These are phyloP conservation scores for Botrytis squamosa DNA, from an alignment of 2,329 filamentous ascomycete species.

Conservation along the genomic window DNA sequence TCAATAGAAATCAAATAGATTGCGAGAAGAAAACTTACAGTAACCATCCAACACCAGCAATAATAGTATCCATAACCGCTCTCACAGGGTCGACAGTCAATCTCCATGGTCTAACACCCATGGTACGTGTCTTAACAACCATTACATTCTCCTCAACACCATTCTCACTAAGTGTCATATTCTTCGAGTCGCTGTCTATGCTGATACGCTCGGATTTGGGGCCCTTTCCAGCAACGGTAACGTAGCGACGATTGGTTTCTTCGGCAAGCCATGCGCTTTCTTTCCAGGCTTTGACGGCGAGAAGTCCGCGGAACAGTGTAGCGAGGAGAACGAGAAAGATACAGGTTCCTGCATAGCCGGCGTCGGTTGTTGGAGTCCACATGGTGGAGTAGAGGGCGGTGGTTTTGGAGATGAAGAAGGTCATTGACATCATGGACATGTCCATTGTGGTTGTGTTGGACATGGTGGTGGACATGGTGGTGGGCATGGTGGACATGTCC, in stretches of 20 bases:
- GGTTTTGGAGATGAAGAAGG: constrained; percentile 62
- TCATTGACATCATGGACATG: constrained; percentile 50
- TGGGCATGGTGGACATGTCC: constrained; percentile 21
- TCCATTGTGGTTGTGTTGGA: constrained; percentile 51
- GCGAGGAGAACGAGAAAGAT: constrained; percentile 84
- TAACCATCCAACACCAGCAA: constrained; percentile 77
- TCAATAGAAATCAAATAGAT: constrained; percentile 18
- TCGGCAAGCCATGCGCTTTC: constrained; percentile 65
- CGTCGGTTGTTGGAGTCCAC: constrained; percentile 72
- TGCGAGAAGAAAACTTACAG: constrained; percentile 60
- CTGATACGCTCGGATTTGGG: constrained; percentile 33
- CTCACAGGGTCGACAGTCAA: constrained; percentile 76
- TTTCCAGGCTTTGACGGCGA: constrained; percentile 68
- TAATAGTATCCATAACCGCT: constrained; percentile 66
- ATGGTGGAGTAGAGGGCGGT: constrained; percentile 64
- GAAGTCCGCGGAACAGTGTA: constrained; percentile 64
- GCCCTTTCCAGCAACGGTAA: constrained; percentile 65
- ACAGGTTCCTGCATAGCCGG: constrained; percentile 82
- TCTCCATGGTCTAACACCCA: constrained; percentile 67
- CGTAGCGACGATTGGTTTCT: constrained; percentile 73
- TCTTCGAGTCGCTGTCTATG: constrained; percentile 56
- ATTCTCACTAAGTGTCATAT: constrained; percentile 67
- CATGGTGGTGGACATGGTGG: constrained; percentile 12
- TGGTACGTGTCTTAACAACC: constrained; percentile 61
- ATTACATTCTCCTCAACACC: constrained; percentile 79